Evolutionary conservation across 352 stramenopile genomes (phyloP).

Genomic region (Proteromonas lacertae): DNA sequence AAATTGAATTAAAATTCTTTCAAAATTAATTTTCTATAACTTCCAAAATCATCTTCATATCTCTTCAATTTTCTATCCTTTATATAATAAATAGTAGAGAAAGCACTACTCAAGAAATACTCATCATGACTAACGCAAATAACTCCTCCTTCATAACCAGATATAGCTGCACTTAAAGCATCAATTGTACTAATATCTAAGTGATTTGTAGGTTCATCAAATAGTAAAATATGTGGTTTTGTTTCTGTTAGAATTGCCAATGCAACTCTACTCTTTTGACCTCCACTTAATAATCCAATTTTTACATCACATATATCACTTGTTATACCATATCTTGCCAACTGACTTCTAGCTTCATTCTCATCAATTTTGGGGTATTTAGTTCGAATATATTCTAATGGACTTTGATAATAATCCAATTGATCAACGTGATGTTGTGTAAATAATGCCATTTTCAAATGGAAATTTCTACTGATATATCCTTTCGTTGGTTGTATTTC

Average conservation of each 20-base stretch:
- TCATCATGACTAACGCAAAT: slow-evolving; percentile 83
- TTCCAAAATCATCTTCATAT: no score
- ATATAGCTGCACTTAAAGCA: slow-evolving; percentile 27
- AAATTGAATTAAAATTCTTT: no score
- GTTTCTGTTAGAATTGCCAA: no score
- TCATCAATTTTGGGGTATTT: not conserved
- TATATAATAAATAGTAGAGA: no score
- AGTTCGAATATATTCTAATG: not conserved
- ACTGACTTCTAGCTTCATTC: not conserved
- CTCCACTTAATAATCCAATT: no score
- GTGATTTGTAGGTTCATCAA: no score
- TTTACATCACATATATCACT: not conserved
- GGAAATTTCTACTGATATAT: slow-evolving; percentile 18
- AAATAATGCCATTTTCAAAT: slow-evolving; percentile 67
- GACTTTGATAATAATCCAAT: slow-evolving; percentile 36
- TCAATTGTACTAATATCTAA: slow-evolving; percentile 37
- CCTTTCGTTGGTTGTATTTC: slow-evolving; percentile 10
- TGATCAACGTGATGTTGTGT: slow-evolving; percentile 77
- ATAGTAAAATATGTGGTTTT: no score
- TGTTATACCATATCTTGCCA: not conserved
- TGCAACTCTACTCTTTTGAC: no score
- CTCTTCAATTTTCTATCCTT: no score
- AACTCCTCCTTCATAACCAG: slow-evolving; percentile 63
- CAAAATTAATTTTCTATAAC: no score
- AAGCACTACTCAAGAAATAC: no score